Base-by-base conservation (phyloP, 176 grass and related monocot species). In the Oropetium thomaeum region DNA sequence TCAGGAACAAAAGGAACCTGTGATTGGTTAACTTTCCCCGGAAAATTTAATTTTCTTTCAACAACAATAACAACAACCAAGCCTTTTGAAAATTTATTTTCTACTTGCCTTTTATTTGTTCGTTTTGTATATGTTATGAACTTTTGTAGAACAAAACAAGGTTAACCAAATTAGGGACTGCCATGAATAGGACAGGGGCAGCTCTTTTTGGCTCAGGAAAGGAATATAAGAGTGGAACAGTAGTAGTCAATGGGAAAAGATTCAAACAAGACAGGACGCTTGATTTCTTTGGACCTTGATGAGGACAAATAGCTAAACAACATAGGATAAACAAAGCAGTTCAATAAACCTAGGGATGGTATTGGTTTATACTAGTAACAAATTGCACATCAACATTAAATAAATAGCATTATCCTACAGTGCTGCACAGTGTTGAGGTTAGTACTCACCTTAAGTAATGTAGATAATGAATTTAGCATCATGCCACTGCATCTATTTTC, bases 371-470 rank as follows among this genome's bases (percentile, higher is more conserved):
- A 19, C 11, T 59, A 13, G 20, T 74, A 74, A 41, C 58, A 59
- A 12, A 58, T 30, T 29, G 41, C 2, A 30, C 1, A 13, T 17
- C 0, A 59, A 59, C 5, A 11, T 10, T n/a, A 30, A 74, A 38
- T 40, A 58, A 27, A 3, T 27, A 28, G 38, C 15, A 58, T 27
- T 57, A 32, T 58, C 52, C 48, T 55, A 15, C 4, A 22, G 12
- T 58, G 8, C 9, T 29, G 6, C 4, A 19, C 14, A 73, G 10
- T 63, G 43, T 71, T 77, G 28, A 10, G 2, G 5, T 3, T 8
- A 34, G 57, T 81, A 85, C 72, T 42, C 28, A 96, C 93, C 93
- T 90, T 92, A 41, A 96, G 83, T 74, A 96, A 79, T 44, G 83
- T 47, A 34, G 76, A 87, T 29, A 89, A 65, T 1, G 87, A 90